A percentile compares a stretch with the other conserved stretches of the same genome.
These are phyloP conservation scores for Xylaria sp. DNA, from an alignment of 2,329 filamentous ascomycete species.

Conservation along the genomic window DNA sequence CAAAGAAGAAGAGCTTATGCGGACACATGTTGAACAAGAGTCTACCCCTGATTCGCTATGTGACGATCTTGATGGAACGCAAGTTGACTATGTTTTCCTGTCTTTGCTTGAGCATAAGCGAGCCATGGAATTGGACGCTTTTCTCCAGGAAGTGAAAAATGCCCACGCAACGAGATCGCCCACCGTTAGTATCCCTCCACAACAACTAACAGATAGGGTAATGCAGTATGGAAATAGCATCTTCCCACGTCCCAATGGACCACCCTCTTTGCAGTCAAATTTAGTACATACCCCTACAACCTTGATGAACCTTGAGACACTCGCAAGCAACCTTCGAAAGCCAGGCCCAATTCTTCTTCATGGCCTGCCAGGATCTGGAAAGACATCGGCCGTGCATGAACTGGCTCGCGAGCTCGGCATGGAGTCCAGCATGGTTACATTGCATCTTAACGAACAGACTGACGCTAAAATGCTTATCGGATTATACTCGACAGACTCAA, in stretches of 20 bases:
- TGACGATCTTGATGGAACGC: conserved; percentile 75
- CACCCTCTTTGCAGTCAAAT: conserved; percentile 52
- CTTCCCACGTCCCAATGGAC: conserved; percentile 66
- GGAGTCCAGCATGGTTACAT: conserved; percentile 82
- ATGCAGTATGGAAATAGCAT: conserved; percentile 70
- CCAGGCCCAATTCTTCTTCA: conserved; percentile 78
- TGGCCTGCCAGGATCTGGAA: conserved; percentile 85
- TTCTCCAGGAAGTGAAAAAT: conserved; percentile 48
- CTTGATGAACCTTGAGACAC: conserved; percentile 68
- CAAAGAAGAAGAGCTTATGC: conserved; percentile 74
- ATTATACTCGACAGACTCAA: conserved; percentile 87
- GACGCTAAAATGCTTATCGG: conserved; percentile 96
- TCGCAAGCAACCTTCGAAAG: conserved; percentile 71
- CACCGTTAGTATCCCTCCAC: conserved; percentile 37
- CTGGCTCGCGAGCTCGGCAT: conserved; percentile 81
- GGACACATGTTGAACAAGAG: conserved; percentile 65
- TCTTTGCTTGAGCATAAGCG: conserved; percentile 63
- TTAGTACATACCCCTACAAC: conserved; percentile 78
- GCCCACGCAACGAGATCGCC: conserved; percentile 28
- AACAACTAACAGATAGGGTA: conserved; percentile 64
- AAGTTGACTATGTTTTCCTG: conserved; percentile 79
- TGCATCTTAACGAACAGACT: conserved; percentile 97
- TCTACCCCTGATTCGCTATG: conserved; percentile 56
- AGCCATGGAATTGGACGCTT: conserved; percentile 51
- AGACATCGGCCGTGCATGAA: conserved; percentile 85